These are phyloP conservation scores for Coelastrella sp. DNA, from an alignment of 139 green algal species.

Conservation along the genomic window DNA sequence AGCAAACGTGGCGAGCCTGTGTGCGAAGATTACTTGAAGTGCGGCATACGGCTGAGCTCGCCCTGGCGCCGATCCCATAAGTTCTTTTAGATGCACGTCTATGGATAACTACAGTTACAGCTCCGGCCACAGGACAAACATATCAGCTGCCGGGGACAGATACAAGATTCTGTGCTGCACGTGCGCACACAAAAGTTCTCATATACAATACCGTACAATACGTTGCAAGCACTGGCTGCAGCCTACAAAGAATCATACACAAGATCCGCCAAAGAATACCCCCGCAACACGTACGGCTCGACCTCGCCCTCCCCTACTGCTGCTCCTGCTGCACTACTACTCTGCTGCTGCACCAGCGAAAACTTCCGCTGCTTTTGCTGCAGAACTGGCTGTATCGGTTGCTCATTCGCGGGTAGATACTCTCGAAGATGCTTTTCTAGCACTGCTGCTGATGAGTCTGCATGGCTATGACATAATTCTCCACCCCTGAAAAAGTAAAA, in stretches of 20 bases:
- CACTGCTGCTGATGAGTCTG: constrained; percentile 29
- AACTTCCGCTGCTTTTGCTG: not conserved
- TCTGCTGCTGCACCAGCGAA: not conserved
- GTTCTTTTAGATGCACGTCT: too few relatives aligned
- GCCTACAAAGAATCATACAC: not conserved
- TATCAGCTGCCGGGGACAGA: too few relatives aligned
- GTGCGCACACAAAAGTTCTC: not conserved
- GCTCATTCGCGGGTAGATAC: constrained; percentile 5
- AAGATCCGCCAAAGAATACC: not conserved
- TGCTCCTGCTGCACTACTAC: not conserved
- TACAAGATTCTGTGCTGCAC: not conserved
- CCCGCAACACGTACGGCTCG: not conserved
- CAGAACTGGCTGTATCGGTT: constrained; percentile 15
- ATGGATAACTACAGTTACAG: too few relatives aligned
- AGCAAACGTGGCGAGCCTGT: too few relatives aligned
- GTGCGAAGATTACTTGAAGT: too few relatives aligned
- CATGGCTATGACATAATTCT: constrained; percentile 17
- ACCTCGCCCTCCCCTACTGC: not conserved
- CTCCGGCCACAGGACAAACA: too few relatives aligned
- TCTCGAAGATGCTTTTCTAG: not conserved
- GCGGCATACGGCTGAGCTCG: too few relatives aligned
- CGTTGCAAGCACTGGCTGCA: not conserved
- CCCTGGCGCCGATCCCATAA: too few relatives aligned
- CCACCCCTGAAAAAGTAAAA: constrained; percentile 7
- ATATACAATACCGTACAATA: not conserved